These are phyloP conservation scores for Cucumis melo DNA, from an alignment of 306 rosid species.

Conservation along the genomic window DNA sequence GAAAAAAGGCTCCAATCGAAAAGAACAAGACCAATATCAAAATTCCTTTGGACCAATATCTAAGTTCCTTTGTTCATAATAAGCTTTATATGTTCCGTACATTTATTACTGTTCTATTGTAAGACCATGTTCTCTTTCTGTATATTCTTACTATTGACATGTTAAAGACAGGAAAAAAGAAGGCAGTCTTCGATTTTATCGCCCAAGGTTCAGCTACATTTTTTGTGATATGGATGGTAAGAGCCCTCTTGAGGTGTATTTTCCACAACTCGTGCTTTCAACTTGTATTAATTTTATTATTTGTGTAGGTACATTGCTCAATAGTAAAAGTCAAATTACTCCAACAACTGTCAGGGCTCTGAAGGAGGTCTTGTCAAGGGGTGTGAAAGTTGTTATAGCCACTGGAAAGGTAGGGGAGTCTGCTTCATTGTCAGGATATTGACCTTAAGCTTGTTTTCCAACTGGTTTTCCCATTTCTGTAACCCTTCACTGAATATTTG, in stretches of 20 bases:
- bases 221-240: conserved; percentile 98
- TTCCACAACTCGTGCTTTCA: conserved; percentile 4
- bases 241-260: conserved; percentile 2
- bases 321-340: conserved; percentile 67
- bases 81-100: not conserved
- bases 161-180: conserved; percentile 91
- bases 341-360: conserved; percentile 52
- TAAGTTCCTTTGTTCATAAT: not conserved
- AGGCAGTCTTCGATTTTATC: conserved; percentile 65
- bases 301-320: conserved; percentile 70
- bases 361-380: conserved; percentile 67
- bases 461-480: not conserved
- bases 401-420: conserved; percentile 71
- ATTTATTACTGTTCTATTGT: conserved; percentile 13
- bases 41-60: not conserved
- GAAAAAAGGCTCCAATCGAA: no score
- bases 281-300: conserved; percentile 14
- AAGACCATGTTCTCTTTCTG: conserved; percentile 10
- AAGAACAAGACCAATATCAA: not conserved
- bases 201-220: conserved; percentile 76
- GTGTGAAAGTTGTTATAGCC: conserved; percentile 88
- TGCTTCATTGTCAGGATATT: conserved; percentile 1
- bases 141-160: conserved; percentile 37
- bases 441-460: not conserved
- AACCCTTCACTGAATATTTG: not conserved